A percentile compares a stretch with the other conserved stretches of the same genome.
Evolutionary conservation across 352 stramenopile genomes (phyloP).

Genomic region (Phytophthora idaei): DNA sequence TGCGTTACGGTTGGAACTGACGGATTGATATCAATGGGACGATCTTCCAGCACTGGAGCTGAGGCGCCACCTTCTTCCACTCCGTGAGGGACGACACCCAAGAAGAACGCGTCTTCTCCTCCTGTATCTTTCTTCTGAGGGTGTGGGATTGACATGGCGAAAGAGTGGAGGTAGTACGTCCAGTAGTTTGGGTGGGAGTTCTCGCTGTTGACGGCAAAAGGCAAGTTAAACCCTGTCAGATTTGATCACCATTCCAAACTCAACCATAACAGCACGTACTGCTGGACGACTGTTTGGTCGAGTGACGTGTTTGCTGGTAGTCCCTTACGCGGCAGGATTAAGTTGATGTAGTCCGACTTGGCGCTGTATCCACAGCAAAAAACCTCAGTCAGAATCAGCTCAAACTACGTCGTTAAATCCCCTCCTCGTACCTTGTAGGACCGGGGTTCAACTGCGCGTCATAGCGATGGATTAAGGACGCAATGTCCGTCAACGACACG

Average conservation of each 20-base stretch:
- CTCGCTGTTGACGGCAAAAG: conserved; percentile 22
- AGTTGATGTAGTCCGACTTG: conserved; percentile 91
- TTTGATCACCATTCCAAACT: background rate
- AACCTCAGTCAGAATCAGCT: background rate
- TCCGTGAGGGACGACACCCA: conserved; percentile 61
- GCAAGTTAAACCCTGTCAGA: too few species aligned
- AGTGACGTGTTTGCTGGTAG: conserved; percentile 77
- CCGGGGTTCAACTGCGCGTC: conserved; percentile 55
- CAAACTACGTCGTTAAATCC: background rate
- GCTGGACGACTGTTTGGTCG: conserved; percentile 42
- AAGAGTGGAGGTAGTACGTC: conserved; percentile 72
- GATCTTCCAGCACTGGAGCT: conserved; percentile 21
- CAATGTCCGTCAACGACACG: conserved; percentile 83
- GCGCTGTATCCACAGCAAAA: conserved; percentile 44
- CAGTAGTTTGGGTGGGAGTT: conserved; percentile 44
- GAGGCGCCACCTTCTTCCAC: conserved; percentile 50
- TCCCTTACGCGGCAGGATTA: conserved; percentile 83
- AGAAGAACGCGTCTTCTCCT: conserved; percentile 95
- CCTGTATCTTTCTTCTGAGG: conserved; percentile 72
- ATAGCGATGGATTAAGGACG: conserved; percentile 69
- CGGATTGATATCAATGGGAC: conserved; percentile 28
- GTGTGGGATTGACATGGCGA: conserved; percentile 80
- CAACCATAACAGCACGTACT: conserved; percentile 26
- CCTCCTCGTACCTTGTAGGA: conserved; percentile 46
- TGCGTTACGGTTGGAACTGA: conserved; percentile 35